A percentile compares a stretch with the other conserved stretches of the same genome.
Conservation (phyloP, 2,329 filamentous ascomycete genomes). For the Chaetomium globosum region DNA sequence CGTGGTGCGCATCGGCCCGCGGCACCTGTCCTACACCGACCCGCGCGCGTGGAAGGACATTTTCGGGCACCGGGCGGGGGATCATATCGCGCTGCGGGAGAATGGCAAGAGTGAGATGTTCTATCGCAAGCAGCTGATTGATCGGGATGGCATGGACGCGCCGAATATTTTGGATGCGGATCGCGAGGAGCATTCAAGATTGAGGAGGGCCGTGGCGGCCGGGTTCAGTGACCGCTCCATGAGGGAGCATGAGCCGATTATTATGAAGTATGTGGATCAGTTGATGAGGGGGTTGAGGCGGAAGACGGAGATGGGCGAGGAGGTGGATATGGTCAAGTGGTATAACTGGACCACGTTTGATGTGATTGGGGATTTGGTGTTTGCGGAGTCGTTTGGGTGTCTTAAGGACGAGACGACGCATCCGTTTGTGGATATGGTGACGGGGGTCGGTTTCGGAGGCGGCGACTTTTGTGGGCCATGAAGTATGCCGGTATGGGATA, state of each 20-base stretch:
- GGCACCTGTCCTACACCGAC: slow-evolving; percentile 51
- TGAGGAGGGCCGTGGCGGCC: slow-evolving; percentile 44
- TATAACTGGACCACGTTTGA: slow-evolving; percentile 44
- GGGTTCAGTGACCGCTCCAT: slow-evolving; percentile 47
- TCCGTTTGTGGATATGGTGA: slow-evolving; percentile 4
- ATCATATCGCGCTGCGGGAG: slow-evolving; percentile 55
- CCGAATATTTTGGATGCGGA: slow-evolving; percentile 40
- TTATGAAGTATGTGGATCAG: slow-evolving; percentile 44
- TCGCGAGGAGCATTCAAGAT: slow-evolving; percentile 41
- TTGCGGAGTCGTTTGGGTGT: slow-evolving; percentile 32
- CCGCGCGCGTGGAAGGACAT: slow-evolving; percentile 45
- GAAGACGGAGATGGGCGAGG: slow-evolving; percentile 19
- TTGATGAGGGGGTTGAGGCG: slow-evolving; percentile 40
- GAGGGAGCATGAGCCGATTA: slow-evolving; percentile 47
- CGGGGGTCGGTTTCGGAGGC: neutral
- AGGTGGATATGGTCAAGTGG: slow-evolving; percentile 40
- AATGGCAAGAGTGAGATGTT: slow-evolving; percentile 28
- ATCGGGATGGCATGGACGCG: slow-evolving; percentile 29
- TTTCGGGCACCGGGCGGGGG: slow-evolving; percentile 42
- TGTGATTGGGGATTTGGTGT: slow-evolving; percentile 38
- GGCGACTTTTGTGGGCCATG: neutral
- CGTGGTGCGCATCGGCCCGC: slow-evolving; percentile 51
- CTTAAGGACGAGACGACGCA: neutral
- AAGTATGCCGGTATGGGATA: slow-evolving; percentile 1
- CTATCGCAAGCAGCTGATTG: neutral